A percentile compares a stretch with the other conserved stretches of the same genome.
Conservation (phyloP, 2,329 filamentous ascomycete species). For the Capronia americana region DNA sequence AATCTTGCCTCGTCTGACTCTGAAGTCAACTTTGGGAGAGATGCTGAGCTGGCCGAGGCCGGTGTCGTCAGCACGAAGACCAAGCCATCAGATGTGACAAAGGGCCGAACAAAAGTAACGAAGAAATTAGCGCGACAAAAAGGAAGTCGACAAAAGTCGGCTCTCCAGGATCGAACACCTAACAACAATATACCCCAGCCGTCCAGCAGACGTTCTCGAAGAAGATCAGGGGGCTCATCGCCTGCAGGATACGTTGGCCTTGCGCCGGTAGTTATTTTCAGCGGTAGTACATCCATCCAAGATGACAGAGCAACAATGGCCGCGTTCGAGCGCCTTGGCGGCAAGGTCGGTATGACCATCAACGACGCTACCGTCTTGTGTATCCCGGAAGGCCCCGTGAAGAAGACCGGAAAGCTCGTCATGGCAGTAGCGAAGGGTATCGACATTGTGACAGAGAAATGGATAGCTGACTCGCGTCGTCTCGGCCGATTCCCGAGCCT, state of each 20-base stretch:
- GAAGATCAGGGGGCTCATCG: not conserved
- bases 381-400: slow-evolving; percentile 48
- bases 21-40: not conserved
- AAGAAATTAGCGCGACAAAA: not conserved
- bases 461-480: slow-evolving; percentile 51
- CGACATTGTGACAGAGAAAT: slow-evolving; percentile 55
- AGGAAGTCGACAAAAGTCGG: not conserved
- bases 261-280: slow-evolving; percentile 25
- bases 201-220: not conserved
- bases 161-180: not conserved
- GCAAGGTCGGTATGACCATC: slow-evolving; percentile 22
- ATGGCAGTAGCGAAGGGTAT: slow-evolving; percentile 52
- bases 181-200: not conserved
- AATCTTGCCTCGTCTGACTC: not conserved
- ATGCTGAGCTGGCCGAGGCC: not conserved
- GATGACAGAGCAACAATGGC: slow-evolving; percentile 26
- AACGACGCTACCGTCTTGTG: slow-evolving; percentile 42
- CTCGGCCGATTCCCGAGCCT: slow-evolving; percentile 47
- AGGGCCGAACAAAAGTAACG: not conserved
- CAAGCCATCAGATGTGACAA: not conserved
- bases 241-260: not conserved
- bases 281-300: slow-evolving; percentile 21
- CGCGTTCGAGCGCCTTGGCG: slow-evolving; percentile 24
- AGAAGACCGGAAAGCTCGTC: slow-evolving; percentile 55
- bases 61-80: not conserved